Base-by-base conservation (phyloP, 768 basidiomycete genomes). In the Russula dissimulans region DNA sequence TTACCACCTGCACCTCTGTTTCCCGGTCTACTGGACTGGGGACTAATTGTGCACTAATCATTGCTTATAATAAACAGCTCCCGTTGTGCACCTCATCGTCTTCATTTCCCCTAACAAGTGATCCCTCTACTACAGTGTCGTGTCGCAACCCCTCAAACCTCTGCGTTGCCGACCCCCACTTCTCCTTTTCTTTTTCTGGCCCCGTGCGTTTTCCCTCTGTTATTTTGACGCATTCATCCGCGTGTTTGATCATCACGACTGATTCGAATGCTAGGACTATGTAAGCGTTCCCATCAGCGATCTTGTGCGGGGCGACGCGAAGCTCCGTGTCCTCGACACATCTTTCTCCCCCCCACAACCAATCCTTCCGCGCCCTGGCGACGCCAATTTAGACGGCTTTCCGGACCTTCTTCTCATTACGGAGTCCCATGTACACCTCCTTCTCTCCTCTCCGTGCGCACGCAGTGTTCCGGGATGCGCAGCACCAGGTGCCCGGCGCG, bases 321-420 rank as follows among this genome's bases (percentile, higher is more conserved):
- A 82, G 3, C 80, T 97, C 10, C 81, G 92, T 11, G 83, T 90
- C 3, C 71, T 81, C 7, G 89, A 94, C 67, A 81, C 78, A 4
- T 80, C 86, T 0, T 81, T 80, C 66, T 76, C 70, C 1, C 88
- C 91, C 0, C 66, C 84, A 0, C 69, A 95, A 5, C 92, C 95
- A 0, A 72, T 95, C 15, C 79, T 91, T 0, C 71, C 97, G 50
- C 86, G 85, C 62, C 74, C 94, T 0, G 97, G 94, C 36, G 97
- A 99, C 72, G 86, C 81, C 53, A 89, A 97, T 71, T 77, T 95
- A 18, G 95, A 98, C 69, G 97, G 97, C 3, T 98, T 89, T 73
- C 94, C 95, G 0, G 97, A 98, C 67, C 67, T 97, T 8, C 73
- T 97, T 7, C 67, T 83, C 9, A 83, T 85, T 26, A 68, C 79